phyloP scores from a whole-genome alignment of 2,329 filamentous ascomycete species.

The Cercospora sesami region DNA sequence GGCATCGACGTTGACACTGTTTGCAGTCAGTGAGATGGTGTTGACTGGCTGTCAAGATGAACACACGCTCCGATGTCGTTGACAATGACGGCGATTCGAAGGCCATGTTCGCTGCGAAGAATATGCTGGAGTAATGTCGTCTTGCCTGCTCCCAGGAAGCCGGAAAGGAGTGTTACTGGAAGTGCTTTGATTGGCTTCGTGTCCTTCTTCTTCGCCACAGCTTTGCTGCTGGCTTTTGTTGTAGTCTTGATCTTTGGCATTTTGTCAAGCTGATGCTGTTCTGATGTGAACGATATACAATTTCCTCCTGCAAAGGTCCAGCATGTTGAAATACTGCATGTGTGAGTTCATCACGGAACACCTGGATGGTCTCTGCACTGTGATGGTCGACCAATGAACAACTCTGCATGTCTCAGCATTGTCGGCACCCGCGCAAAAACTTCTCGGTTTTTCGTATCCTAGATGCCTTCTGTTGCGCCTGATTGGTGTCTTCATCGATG shows the following conservation, averaged over 20 bases:
- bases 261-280: background rate
- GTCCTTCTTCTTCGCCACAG: constrained; percentile 10
- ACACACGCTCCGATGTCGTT: constrained; percentile 61
- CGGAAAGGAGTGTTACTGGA: constrained; percentile 62
- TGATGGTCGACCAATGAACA: constrained; percentile 21
- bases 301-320: background rate
- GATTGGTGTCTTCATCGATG: background rate
- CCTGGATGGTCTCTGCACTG: constrained; percentile 20
- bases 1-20: constrained; percentile 38
- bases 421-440: background rate
- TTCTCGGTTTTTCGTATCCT: background rate
- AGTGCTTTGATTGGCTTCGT: constrained; percentile 41
- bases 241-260: constrained; percentile 26
- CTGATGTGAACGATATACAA: background rate
- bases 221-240: constrained; percentile 20
- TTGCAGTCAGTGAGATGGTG: background rate
- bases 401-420: background rate
- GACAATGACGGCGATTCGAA: constrained; percentile 70
- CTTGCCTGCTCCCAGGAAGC: constrained; percentile 67
- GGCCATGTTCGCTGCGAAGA: constrained; percentile 64
- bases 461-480: background rate
- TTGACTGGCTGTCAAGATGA: too few species aligned
- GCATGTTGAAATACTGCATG: constrained; percentile 3
- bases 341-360: constrained; percentile 12
- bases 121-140: constrained; percentile 70